Evolutionary conservation across 2,329 filamentous ascomycete species (phyloP), one percentile per base, ranked within the genome.

Genomic region (Trichoderma atroviride): DNA sequence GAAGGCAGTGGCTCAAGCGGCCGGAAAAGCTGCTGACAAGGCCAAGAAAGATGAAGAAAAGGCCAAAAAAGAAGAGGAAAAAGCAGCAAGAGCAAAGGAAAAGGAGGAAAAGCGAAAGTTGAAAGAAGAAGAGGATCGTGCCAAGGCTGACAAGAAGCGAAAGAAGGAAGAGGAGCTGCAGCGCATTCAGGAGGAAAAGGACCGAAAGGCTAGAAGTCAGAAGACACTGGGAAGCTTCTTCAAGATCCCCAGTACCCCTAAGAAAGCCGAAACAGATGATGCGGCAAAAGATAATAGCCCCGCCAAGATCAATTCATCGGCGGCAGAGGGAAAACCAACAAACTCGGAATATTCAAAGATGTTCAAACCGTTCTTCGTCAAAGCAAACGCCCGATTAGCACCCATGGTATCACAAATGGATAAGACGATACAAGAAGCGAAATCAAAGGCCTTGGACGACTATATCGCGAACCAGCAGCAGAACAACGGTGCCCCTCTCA

Each of bases 351-450:
- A 93, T 73, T 82, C 91, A 22, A 89, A 88, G 73, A 83, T 85
- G 43, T 98, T 98, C 75, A 86, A 93, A 37, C 89, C 92, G 0
- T 98, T 97, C 78, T 94, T 91, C 71, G 76, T 96, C 57, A 91
- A 93, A 70, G 85, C 89, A 3, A 86, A 93, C 75, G 91, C 93
- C 1, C 87, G 81, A n/a, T 74, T 97, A 65, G 93, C 94, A 0
- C 84, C 85, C 0, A 81, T 84, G 60, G 83, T 82, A 2, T 88
- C 88, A 33, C 78, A 84, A 50, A 84, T 90, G 77, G 89, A 92
- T 72, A 77, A 85, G 1, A 83, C 88, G 70, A 86, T 87, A 0
- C 81, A 83, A 31, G 76, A 82, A n/a, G 80, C 75, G 62, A 89
- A 86, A 77, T 84, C 82, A 33, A 75, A 73, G 22, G 83, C 83